These are phyloP conservation scores for Sporisorium sorghi DNA, from an alignment of 1,284 basidiomycete genomes.

Conservation along the genomic window DNA sequence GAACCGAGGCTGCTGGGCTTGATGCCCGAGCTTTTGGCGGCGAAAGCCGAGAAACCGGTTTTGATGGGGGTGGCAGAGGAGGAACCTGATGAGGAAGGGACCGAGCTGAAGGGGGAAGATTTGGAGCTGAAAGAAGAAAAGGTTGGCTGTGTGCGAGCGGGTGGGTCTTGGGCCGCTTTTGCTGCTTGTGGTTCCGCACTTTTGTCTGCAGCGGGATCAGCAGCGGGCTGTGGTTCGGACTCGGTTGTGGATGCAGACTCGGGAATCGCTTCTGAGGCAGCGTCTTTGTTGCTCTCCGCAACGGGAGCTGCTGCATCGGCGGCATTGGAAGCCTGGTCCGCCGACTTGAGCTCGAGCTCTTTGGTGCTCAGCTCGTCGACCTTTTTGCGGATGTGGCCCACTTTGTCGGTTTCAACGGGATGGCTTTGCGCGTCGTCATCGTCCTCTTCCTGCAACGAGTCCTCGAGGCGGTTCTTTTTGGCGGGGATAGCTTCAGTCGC, in stretches of 20 bases:
- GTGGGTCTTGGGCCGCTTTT: conserved; percentile 21
- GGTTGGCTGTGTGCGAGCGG: conserved; percentile 47
- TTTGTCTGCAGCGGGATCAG: neutral
- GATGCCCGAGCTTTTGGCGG: conserved; percentile 37
- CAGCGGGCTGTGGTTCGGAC: neutral
- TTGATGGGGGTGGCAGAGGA: conserved; percentile 18
- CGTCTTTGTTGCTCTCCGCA: neutral
- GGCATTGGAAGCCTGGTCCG: neutral
- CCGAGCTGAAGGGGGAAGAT: conserved; percentile 48
- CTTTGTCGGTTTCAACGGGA: conserved; percentile 51
- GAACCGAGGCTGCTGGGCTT: conserved; percentile 50
- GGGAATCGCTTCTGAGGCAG: neutral
- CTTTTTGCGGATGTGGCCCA: conserved; percentile 60
- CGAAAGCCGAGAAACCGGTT: conserved; percentile 26
- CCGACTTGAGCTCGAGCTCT: conserved; percentile 32
- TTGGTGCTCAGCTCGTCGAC: conserved; percentile 57
- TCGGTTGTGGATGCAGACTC: conserved; percentile 1
- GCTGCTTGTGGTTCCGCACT: conserved; percentile 4
- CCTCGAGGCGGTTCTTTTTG: conserved; percentile 61
- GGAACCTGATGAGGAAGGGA: conserved; percentile 46
- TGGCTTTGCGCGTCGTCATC: conserved; percentile 9
- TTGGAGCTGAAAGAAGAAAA: conserved; percentile 56
- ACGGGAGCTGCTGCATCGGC: neutral
- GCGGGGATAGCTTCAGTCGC: conserved; percentile 47
- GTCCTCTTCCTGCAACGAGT: conserved; percentile 35